Evolutionary conservation across 495 filamentous ascomycete genomes (phyloP), one percentile per base, ranked within the genome.

Genomic region (Neurospora sp.): DNA sequence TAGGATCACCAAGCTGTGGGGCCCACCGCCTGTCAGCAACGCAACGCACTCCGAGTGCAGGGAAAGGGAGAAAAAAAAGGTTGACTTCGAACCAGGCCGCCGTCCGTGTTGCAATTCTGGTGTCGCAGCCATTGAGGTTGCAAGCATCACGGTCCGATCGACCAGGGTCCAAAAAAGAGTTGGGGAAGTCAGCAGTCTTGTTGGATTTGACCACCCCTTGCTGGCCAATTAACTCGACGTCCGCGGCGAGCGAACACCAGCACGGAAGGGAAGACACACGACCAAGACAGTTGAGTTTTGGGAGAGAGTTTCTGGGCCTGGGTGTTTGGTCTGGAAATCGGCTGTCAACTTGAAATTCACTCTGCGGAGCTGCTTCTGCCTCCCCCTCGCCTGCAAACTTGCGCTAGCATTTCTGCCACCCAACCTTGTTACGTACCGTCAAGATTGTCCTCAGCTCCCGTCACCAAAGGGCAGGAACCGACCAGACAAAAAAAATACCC

Each of bases 101-200:
- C 23, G 54, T 66, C 6, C 54, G 54, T 66, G 54, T 66, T 66
- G 54, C 54, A 27, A 66, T 66, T 66, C 27, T 35, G 54, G 54
- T 66, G 54, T 66, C 14, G 54, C 54, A 37, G 54, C 54, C 54
- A 66, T 66, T 35, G 54, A 66, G 54, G 54, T 66, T 66, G 31
- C 54, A 66, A 66, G 54, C 54, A 66, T 66, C 54, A 66, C 54
- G 6, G 54, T 66, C 54, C 72, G 74, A 76, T 79, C 78, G 78
- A 80, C 80, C 75, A 75, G 78, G 80, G 74, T 76, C 38, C 69
- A 78, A 79, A 66, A 62, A 81, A 81, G 75, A 81, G 79, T 80
- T 81, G 79, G 80, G 79, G 78, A 80, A 76, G 72, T 72, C 74
- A 70, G 71, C 46, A 46, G 69, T 69, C 74, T 79, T 81, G 80